Conservation (phyloP, 305 asterid genomes). For the Caryopteris hybrid region DNA sequence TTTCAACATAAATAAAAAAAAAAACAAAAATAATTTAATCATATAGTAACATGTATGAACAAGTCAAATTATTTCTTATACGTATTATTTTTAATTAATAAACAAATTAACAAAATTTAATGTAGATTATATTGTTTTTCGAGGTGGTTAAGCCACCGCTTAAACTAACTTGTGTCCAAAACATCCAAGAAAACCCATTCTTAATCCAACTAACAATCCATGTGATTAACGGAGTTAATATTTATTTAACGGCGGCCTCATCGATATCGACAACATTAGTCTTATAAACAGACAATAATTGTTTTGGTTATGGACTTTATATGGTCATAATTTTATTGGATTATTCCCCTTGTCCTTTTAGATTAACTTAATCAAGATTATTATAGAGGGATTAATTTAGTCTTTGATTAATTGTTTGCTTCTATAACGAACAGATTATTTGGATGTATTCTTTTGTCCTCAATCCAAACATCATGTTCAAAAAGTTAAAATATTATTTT, state of each 20-base stretch:
- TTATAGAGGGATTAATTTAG: not conserved
- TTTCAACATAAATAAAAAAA: not conserved
- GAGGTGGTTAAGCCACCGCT: constrained; percentile 21
- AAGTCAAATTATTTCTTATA: not conserved
- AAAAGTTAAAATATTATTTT: too few relatives aligned
- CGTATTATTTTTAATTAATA: constrained; percentile 1
- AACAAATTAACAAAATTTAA: not conserved
- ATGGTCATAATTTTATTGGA: not conserved
- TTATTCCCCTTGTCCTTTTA: constrained; percentile 18
- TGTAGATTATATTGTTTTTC: not conserved
- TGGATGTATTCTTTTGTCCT: constrained; percentile 20
- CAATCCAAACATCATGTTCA: not conserved
- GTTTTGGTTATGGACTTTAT: not conserved
- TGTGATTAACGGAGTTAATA: constrained; percentile 16
- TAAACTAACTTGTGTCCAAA: constrained; percentile 4
- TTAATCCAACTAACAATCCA: constrained; percentile 14
- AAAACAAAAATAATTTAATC: too few relatives aligned
- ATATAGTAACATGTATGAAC: constrained; percentile 4
- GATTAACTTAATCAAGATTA: constrained; percentile 13
- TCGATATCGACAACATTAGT: constrained; percentile 34
- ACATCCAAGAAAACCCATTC: not conserved
- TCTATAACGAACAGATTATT: constrained; percentile 27
- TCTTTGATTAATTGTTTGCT: not conserved
- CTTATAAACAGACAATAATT: constrained; percentile 29
- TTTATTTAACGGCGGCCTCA: constrained; percentile 14